Base-by-base conservation (phyloP, 2,329 filamentous ascomycete genomes). In the Chaetothyriales sp. region DNA sequence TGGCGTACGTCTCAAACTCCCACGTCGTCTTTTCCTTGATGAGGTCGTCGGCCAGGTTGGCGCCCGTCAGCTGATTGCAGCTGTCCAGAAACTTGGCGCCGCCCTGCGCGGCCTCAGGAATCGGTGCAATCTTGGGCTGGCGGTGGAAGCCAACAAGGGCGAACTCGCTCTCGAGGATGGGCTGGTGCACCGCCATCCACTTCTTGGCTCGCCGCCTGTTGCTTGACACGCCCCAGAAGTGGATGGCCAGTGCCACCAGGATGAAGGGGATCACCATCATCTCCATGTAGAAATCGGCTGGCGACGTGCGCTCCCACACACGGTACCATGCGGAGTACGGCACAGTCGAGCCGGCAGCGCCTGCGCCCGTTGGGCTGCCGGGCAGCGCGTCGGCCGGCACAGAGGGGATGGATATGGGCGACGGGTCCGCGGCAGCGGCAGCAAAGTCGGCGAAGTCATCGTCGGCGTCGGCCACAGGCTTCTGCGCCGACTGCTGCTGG, bases 251-350 rank as follows among this genome's bases (percentile, higher is more conserved):
- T 58, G 95, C 78, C 50, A 94, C 59, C 50, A 82, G 64, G 61
- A 95, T 80, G 63, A 89, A 75, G 33, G 79, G 77, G 54, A 95
- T 72, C 62, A 98, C 85, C 66, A 89, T 72, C 54, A 86, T 84
- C 73, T 98, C 92, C 63, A 83, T 78, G 70, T 82, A 82, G 77
- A 98, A 98, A 68, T 98, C 92, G 64, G 76, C 77, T 54, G 83
- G 73, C 22, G 82, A 82, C 63, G 89, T 82, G 64, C 92, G 88
- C 77, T 97, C 89, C 77, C 94, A 92, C 56, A 97, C 75, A 52
- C 89, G 88, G 73, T 97, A 98, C 92, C 92, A 98, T 74, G 87
- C 88, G 49, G 89, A 95, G 69, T 85, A 95, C 13, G 86, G 85
- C 22, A 75, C 72, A 44, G 66, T 69, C 45, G 75, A 74, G 46